These are phyloP conservation scores for Oxytropis ochrocephala DNA, from an alignment of 306 rosid species.

Conservation along the genomic window DNA sequence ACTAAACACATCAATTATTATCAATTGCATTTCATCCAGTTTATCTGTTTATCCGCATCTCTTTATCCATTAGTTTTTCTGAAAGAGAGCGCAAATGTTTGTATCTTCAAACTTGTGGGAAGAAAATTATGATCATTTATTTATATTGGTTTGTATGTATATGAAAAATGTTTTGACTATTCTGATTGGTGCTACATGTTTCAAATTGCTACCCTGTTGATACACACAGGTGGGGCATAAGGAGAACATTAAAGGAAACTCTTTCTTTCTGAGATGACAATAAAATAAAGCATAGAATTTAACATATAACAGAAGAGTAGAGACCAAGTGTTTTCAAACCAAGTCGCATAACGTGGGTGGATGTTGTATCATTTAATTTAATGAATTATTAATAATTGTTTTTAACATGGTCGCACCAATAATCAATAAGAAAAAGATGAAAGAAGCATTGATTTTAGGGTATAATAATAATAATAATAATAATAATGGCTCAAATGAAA, in stretches of 20 bases:
- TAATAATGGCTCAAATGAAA: too few species aligned
- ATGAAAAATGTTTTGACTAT: not conserved
- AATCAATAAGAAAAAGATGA: not conserved
- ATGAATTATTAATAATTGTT: constrained; percentile 2
- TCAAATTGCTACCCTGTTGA: not conserved
- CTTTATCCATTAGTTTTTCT: too few species aligned
- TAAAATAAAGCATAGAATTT: not conserved
- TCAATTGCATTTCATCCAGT: too few species aligned
- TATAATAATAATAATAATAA: not conserved
- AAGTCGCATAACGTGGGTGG: constrained; percentile 18
- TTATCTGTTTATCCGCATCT: too few species aligned
- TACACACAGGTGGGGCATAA: too few species aligned
- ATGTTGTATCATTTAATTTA: constrained; percentile 16
- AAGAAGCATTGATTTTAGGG: not conserved
- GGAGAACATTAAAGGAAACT: too few species aligned
- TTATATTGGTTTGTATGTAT: not conserved
- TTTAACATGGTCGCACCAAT: constrained; percentile 15
- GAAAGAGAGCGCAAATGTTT: not conserved
- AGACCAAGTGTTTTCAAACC: constrained; percentile 24
- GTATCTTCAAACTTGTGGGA: not conserved
- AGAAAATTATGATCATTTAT: not conserved
- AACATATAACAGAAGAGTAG: not conserved
- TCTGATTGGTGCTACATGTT: not conserved
- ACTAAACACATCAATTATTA: too few species aligned
- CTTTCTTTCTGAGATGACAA: not conserved